Evolutionary conservation across 2,329 filamentous ascomycete species (phyloP), one percentile per base, ranked within the genome.

Genomic region (Orbilia brochopaga): DNA sequence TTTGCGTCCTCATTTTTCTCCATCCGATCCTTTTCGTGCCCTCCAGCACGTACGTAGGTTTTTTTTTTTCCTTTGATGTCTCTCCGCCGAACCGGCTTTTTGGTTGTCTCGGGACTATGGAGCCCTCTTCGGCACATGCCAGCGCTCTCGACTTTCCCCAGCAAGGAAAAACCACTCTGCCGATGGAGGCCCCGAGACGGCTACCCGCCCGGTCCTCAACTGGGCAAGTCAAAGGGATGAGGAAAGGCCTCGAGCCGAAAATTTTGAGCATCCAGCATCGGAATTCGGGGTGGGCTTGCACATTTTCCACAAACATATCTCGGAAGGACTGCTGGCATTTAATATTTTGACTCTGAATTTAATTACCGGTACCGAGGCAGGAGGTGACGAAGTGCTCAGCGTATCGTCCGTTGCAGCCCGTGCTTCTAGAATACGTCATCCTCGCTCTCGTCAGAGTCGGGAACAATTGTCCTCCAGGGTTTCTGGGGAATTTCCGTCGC

Each of bases 391-490:
- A 32, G 8, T 13, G n/a, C 2, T 17, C 37, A 42, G 37, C 2
- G 37, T 4, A 4, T 17, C 15, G 37, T n/a, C n/a, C n/a, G n/a
- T n/a, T n/a, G 37, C 37, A 42, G 13, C 2, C 37, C 37, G 15
- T 42, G n/a, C 17, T 23, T 21, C 51, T 51, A 65, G 21, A 72
- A 59, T 58, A 72, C 67, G 67, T 65, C 67, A 72, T 72, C 67
- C n/a, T 72, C 67, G 42, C 67, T 72, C 56, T 72, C 67, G 51
- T 72, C 67, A 54, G 60, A 65, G 60, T 72, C 67, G 56, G 67
- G 67, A 24, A 72, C 60, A 5, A 61, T 61, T 21, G 56, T 72
- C 54, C 67, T 61, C 42, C 60, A 55, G 55, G 65, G 64, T 48
- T 55, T 65, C 50, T 65, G 67, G 67, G 60, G 60, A 65, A 65